Conservation (phyloP, 306 rosid genomes). For the Lagenaria siceraria region DNA sequence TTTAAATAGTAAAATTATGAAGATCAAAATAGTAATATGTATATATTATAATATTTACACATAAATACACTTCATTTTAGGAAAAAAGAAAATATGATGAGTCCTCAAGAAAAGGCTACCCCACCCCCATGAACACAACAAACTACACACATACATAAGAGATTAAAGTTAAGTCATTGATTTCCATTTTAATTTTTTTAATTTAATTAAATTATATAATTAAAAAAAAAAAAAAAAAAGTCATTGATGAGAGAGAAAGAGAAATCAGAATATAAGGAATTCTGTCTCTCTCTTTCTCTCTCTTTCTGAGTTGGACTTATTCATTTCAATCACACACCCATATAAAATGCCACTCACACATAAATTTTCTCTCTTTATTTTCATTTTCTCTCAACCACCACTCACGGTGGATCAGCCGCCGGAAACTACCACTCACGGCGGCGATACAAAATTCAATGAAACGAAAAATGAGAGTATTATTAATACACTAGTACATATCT, state of each 20-base stretch:
- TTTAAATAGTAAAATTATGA: too few relatives aligned
- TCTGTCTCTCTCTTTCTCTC: constrained; percentile 23
- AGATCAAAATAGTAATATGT: not conserved
- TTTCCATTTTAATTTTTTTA: not conserved
- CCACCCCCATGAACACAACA: not conserved
- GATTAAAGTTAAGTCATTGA: not conserved
- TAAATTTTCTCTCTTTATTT: constrained; percentile 7
- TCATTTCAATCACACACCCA: not conserved
- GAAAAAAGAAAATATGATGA: not conserved
- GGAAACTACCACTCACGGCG: not conserved
- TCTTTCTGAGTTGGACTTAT: constrained; percentile 14
- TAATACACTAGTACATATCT: not conserved
- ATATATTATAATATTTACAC: not conserved
- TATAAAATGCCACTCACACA: constrained; percentile 7
- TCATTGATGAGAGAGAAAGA: constrained; percentile 14
- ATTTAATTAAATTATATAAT: too few relatives aligned
- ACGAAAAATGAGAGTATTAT: not conserved
- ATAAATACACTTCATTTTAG: too few relatives aligned
- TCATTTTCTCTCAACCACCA: not conserved
- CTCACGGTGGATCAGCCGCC: not conserved
- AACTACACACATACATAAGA: not conserved
- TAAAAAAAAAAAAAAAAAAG: not conserved
- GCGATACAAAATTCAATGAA: not conserved
- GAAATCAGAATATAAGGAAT: constrained; percentile 5
- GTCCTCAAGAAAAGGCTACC: not conserved